Conservation (phyloP, 2,329 filamentous ascomycete species). For the Arthrobotrys musiformis region DNA sequence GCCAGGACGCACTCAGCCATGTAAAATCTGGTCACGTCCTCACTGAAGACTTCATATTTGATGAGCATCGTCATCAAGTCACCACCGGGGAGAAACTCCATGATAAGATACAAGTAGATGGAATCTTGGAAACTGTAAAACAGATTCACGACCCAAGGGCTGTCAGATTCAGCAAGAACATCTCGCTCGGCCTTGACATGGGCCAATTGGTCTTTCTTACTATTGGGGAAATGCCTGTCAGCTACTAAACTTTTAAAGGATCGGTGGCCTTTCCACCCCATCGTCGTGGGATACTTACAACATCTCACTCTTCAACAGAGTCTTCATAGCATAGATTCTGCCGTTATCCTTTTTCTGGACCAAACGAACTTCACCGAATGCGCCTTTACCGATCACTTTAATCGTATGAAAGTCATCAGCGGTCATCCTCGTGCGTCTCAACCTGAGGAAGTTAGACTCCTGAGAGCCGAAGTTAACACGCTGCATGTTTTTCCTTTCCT, state of each 20-base stretch:
- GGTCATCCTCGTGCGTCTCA: slow-evolving; percentile 90
- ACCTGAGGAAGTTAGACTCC: slow-evolving; percentile 91
- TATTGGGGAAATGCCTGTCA: background rate
- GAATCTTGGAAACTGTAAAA: slow-evolving; percentile 97
- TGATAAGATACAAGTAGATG: slow-evolving; percentile 97
- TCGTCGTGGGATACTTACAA: slow-evolving; percentile 66
- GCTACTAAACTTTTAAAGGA: background rate
- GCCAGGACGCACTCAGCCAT: slow-evolving; percentile 98
- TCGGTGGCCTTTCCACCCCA: background rate
- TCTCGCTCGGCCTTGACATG: slow-evolving; percentile 98
- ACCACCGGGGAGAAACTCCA: slow-evolving; percentile 98
- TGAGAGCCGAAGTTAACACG: slow-evolving; percentile 85
- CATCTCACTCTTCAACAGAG: slow-evolving; percentile 98
- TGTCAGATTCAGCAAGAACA: slow-evolving; percentile 98
- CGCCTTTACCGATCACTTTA: slow-evolving; percentile 99
- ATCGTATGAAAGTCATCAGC: slow-evolving; percentile 94
- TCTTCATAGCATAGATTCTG: slow-evolving; percentile 98
- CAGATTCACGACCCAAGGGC: slow-evolving; percentile 98
- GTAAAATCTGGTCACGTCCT: slow-evolving; percentile 98
- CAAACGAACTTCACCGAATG: slow-evolving; percentile 97
- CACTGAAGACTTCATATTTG: slow-evolving; percentile 99
- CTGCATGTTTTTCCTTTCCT: slow-evolving; percentile 82
- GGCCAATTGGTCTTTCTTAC: slow-evolving; percentile 85
- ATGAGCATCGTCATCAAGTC: slow-evolving; percentile 99
- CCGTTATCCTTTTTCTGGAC: slow-evolving; percentile 96